Conservation (phyloP, 331 rosid species). For the Acacia concinna region DNA sequence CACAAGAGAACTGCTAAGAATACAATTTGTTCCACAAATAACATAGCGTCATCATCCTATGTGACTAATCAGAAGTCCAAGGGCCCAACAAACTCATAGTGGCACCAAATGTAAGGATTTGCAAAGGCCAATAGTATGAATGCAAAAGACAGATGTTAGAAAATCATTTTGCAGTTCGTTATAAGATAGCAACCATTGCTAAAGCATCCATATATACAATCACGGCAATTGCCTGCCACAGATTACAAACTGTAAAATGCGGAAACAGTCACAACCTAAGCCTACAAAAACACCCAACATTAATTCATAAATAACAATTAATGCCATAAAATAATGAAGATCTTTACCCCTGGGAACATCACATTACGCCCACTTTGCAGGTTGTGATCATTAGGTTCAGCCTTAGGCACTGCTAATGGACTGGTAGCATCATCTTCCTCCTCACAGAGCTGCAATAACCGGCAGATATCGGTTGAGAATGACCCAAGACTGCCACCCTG, state of each 20-base stretch:
- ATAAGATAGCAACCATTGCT: constrained; percentile 6
- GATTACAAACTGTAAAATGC: neutral
- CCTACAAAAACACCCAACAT: neutral
- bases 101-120: neutral
- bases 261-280: constrained; percentile 4
- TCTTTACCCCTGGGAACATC: constrained; percentile 54
- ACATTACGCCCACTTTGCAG: constrained; percentile 54
- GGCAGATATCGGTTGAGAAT: constrained; percentile 79
- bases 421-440: constrained; percentile 95
- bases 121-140: neutral
- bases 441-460: constrained; percentile 75
- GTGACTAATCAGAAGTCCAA: neutral
- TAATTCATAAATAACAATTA: neutral
- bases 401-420: constrained; percentile 77
- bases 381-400: constrained; percentile 69
- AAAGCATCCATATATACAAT: constrained; percentile 17
- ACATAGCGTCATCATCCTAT: neutral
- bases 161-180: neutral
- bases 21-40: neutral
- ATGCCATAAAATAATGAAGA: neutral
- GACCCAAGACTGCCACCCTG: constrained; percentile 86
- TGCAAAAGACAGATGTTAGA: neutral
- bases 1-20: neutral
- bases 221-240: neutral
- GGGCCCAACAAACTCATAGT: neutral